A percentile compares a stretch with the other conserved stretches of the same genome.
Evolutionary conservation across 2,329 filamentous ascomycete species (phyloP).

Genomic region (Botrytis galanthina): DNA sequence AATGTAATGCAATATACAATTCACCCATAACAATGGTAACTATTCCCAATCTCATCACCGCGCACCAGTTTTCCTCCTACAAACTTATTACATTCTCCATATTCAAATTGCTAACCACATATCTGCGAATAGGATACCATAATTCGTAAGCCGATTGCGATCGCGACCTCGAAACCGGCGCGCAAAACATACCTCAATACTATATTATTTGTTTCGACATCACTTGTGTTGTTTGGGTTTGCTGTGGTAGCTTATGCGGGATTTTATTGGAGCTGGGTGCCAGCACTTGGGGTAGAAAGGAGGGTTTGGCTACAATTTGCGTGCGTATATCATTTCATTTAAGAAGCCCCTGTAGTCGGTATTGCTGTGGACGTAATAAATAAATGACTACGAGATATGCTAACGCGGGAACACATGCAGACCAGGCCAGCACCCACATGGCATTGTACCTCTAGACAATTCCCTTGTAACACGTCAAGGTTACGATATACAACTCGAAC

Average conservation of each 20-base stretch:
- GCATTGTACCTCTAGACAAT: conserved; percentile 35
- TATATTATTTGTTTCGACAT: conserved; percentile 43
- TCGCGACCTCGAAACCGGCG: conserved; percentile 59
- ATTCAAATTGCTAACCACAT: background rate
- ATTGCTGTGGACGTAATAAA: background rate
- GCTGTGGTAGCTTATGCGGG: conserved; percentile 61
- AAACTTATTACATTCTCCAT: background rate
- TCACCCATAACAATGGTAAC: background rate
- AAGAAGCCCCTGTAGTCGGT: background rate
- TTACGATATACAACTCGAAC: conserved; percentile 77
- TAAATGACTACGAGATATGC: background rate
- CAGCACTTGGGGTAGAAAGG: conserved; percentile 60
- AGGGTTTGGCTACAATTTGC: conserved; percentile 66
- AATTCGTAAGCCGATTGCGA: conserved; percentile 51
- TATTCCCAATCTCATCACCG: background rate
- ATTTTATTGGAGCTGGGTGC: conserved; percentile 69
- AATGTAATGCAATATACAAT: background rate
- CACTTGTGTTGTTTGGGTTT: conserved; percentile 53
- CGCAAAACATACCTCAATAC: conserved; percentile 62
- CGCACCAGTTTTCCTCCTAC: background rate
- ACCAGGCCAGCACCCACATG: conserved; percentile 40
- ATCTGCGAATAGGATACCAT: conserved; percentile 46
- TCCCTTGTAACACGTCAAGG: conserved; percentile 68
- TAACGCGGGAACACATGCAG: conserved; percentile 33
- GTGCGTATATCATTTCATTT: conserved; percentile 37